phyloP scores from a whole-genome alignment of 139 green algal genomes.

The Penium margaritaceum region DNA sequence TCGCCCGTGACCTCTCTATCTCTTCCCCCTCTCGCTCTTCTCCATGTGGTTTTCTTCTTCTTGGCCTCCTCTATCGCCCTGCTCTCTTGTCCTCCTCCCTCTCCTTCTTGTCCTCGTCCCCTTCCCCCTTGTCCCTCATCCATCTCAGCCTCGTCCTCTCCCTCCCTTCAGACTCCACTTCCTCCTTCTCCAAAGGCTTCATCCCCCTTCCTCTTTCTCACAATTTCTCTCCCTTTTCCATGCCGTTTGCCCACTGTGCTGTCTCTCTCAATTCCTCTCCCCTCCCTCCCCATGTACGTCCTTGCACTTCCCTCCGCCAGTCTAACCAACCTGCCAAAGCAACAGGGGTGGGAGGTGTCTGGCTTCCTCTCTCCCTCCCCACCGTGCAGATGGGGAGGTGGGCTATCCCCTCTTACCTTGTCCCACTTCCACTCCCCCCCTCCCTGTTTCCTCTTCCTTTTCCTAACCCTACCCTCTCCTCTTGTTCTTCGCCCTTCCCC shows the following conservation, averaged over 20 bases:
- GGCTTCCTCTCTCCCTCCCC: constrained; percentile 5
- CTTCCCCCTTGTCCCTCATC: not conserved
- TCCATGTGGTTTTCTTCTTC: not conserved
- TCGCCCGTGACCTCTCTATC: too few species aligned
- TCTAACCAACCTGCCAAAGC: not conserved
- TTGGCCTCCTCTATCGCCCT: not conserved
- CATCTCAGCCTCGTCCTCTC: constrained; percentile 13
- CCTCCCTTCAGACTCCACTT: constrained; percentile 8
- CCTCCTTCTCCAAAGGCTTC: not conserved
- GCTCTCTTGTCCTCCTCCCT: not conserved
- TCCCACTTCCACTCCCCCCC: not conserved
- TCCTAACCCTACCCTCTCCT: not conserved
- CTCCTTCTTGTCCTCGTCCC: not conserved
- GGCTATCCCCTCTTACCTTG: not conserved
- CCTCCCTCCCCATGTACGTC: constrained; percentile 1
- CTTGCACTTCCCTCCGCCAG: not conserved
- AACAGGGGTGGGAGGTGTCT: not conserved
- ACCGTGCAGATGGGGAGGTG: not conserved
- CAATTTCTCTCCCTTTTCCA: not conserved
- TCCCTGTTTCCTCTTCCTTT: not conserved
- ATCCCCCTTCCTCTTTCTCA: not conserved
- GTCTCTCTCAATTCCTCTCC: constrained; percentile 5
- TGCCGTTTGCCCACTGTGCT: not conserved
- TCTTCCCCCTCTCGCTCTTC: too few species aligned
- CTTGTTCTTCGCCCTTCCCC: not conserved